phyloP scores from a whole-genome alignment of 2,329 filamentous ascomycete genomes.

The Aureobasidium sp. region DNA sequence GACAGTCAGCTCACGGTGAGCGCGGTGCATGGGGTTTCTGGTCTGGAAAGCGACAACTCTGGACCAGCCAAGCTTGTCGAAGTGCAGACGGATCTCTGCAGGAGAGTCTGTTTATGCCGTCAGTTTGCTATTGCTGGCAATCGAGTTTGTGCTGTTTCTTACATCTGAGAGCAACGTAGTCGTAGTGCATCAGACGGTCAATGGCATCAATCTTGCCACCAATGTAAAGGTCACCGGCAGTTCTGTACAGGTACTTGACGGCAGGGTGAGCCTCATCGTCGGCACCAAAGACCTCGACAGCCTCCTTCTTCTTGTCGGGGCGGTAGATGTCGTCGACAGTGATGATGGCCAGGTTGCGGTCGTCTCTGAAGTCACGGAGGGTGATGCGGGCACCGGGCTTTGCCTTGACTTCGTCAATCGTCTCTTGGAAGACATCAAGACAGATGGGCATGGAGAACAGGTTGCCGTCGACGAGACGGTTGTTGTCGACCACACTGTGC shows the following conservation, averaged over 20 bases:
- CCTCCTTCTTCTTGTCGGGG: constrained; percentile 89
- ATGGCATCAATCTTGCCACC: constrained; percentile 95
- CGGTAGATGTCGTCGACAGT: constrained; percentile 93
- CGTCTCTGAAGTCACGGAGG: constrained; percentile 91
- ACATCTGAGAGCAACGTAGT: constrained; percentile 95
- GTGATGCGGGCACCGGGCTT: constrained; percentile 76
- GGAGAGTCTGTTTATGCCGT: constrained; percentile 59
- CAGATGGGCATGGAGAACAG: constrained; percentile 98
- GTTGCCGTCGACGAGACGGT: constrained; percentile 77
- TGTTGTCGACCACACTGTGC: constrained; percentile 72
- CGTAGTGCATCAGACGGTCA: constrained; percentile 94
- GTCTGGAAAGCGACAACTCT: constrained; percentile 99
- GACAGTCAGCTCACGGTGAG: constrained; percentile 71
- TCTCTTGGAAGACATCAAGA: constrained; percentile 70
- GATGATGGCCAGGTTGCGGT: constrained; percentile 90
- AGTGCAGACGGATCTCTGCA: constrained; percentile 88
- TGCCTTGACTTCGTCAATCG: constrained; percentile 65
- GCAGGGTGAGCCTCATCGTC: constrained; percentile 76
- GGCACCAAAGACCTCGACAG: constrained; percentile 87
- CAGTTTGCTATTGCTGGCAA: constrained; percentile 13
- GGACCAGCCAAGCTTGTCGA: constrained; percentile 99
- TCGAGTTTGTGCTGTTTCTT: constrained; percentile 20
- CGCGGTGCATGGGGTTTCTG: constrained; percentile 97
- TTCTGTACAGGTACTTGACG: constrained; percentile 77
- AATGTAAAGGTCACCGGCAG: constrained; percentile 79